phyloP scores from a whole-genome alignment of 2,329 filamentous ascomycete genomes.

The Penicillium sp. region DNA sequence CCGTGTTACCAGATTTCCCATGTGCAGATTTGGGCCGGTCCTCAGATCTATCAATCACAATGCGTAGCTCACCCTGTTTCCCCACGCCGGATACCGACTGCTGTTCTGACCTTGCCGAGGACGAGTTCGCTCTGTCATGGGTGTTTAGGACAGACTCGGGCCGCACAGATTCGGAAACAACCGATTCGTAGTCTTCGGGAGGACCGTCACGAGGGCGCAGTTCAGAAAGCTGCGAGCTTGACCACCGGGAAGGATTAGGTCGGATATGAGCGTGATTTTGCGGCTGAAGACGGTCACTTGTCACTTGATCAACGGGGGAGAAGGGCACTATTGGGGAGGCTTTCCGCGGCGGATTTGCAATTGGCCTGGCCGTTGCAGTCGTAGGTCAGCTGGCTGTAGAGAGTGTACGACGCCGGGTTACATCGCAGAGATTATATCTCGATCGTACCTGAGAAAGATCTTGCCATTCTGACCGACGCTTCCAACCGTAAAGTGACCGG shows the following conservation, averaged over 20 bases:
- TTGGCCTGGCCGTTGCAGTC: slow-evolving; percentile 25
- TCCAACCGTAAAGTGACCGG: slow-evolving; percentile 70
- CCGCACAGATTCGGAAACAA: slow-evolving; percentile 17
- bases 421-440: slow-evolving; percentile 10
- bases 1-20: slow-evolving; percentile 49
- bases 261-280: slow-evolving; percentile 27
- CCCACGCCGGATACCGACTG: slow-evolving; percentile 35
- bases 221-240: slow-evolving; percentile 41
- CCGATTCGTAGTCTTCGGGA: slow-evolving; percentile 23
- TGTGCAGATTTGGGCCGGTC: slow-evolving; percentile 62
- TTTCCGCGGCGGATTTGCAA: slow-evolving; percentile 34
- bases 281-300: slow-evolving; percentile 51
- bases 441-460: slow-evolving; percentile 71
- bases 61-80: slow-evolving; percentile 66
- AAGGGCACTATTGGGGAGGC: slow-evolving; percentile 32
- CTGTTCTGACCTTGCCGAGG: slow-evolving; percentile 69
- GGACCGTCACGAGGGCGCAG: slow-evolving; percentile 30
- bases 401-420: slow-evolving; percentile 13
- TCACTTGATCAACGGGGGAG: slow-evolving; percentile 52
- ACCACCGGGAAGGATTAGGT: slow-evolving; percentile 37
- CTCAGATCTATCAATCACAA: slow-evolving; percentile 70
- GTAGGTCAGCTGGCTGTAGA: slow-evolving; percentile 15
- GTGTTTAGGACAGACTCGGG: slow-evolving; percentile 24
- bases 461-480: slow-evolving; percentile 80
- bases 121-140: slow-evolving; percentile 65